A percentile compares a stretch with the other conserved stretches of the same genome.
These are phyloP conservation scores for Schwanniomyces pseudopolymorphus DNA, from an alignment of 805 yeast genomes.

Conservation along the genomic window DNA sequence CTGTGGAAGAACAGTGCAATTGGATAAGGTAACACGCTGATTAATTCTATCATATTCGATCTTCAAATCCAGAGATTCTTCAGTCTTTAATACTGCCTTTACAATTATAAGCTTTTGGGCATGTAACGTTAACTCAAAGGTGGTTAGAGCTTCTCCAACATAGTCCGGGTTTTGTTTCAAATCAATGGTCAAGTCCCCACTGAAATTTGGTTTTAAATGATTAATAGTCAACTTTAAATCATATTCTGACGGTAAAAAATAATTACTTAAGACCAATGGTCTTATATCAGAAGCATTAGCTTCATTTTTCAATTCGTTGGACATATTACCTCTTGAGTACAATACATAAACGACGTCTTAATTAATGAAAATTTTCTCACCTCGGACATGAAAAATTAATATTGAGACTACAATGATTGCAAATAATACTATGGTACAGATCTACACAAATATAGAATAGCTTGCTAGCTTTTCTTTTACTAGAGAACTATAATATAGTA, in stretches of 20 bases:
- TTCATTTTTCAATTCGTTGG: neutral
- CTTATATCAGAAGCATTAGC: neutral
- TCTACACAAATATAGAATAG: too few species aligned
- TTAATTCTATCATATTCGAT: constrained; percentile 41
- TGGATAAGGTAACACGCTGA: constrained; percentile 31
- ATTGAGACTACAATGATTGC: neutral
- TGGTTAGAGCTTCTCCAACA: constrained; percentile 5
- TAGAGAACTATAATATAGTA: too few species aligned
- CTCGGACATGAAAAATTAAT: neutral
- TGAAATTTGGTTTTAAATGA: constrained; percentile 48
- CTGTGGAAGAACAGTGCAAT: constrained; percentile 12
- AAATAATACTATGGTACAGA: neutral
- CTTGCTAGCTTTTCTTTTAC: too few species aligned
- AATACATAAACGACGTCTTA: neutral
- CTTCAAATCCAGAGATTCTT: constrained; percentile 15
- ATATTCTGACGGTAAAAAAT: constrained; percentile 38
- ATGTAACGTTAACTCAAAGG: constrained; percentile 32
- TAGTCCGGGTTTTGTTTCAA: constrained; percentile 22
- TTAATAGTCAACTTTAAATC: constrained; percentile 36
- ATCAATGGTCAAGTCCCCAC: constrained; percentile 37
- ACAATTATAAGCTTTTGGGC: constrained; percentile 42
- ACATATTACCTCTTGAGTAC: neutral
- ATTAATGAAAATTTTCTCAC: neutral
- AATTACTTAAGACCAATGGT: constrained; percentile 4
- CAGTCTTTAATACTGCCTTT: constrained; percentile 23